These are phyloP conservation scores for Suillus clintonianus DNA, from an alignment of 768 basidiomycete genomes.

Conservation along the genomic window DNA sequence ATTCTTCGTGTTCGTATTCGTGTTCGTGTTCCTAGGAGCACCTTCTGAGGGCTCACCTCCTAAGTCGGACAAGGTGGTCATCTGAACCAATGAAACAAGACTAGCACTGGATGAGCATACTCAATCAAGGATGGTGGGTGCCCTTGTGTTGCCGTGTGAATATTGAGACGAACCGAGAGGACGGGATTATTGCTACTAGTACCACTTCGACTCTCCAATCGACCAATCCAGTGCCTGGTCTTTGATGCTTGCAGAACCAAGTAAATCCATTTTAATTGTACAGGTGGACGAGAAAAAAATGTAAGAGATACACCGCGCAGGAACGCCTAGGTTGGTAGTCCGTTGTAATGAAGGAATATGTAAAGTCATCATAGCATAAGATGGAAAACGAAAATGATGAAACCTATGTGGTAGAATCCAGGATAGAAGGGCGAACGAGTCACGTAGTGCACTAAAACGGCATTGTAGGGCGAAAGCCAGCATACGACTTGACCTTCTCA, in stretches of 20 bases:
- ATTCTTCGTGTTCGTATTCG: conserved; percentile 23
- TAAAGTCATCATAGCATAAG: background rate
- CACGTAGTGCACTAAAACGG: background rate
- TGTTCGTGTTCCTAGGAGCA: conserved; percentile 5
- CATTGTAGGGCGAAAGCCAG: conserved; percentile 29
- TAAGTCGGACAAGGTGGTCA: conserved; percentile 17
- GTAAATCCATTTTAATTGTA: background rate
- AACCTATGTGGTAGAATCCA: background rate
- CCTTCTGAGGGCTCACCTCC: conserved; percentile 16
- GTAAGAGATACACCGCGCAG: background rate
- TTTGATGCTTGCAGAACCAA: background rate
- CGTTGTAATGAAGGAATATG: background rate
- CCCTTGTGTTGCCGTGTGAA: background rate
- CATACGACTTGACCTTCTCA: conserved; percentile 83
- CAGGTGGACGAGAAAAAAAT: background rate
- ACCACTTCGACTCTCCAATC: background rate
- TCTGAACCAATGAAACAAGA: conserved; percentile 7
- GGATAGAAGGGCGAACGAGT: background rate
- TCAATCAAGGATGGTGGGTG: background rate
- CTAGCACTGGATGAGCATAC: background rate
- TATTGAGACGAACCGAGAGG: background rate
- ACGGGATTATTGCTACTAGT: background rate
- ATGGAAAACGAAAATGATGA: background rate
- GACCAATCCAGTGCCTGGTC: background rate
- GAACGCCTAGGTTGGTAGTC: background rate